Evolutionary conservation across 345 rosid genomes (phyloP).

Genomic region (Rhizophora mangle): DNA sequence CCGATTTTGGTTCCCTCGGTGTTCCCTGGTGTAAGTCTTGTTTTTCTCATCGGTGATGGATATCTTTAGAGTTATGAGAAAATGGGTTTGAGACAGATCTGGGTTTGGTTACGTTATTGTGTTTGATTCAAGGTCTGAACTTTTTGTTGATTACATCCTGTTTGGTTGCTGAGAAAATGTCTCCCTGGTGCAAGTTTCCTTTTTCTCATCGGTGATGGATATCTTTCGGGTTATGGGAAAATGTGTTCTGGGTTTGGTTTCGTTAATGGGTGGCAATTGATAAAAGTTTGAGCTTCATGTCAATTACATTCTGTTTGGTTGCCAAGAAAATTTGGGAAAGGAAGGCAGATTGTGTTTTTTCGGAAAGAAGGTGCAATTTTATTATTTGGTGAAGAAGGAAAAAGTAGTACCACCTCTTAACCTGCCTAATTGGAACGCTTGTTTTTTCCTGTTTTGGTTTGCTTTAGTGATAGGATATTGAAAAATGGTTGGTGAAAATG

Average conservation of each 20-base stretch:
- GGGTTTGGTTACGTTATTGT: background rate
- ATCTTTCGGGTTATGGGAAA: background rate
- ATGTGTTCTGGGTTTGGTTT: background rate
- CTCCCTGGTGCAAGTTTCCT: slow-evolving; percentile 81
- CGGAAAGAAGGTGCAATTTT: too few relatives aligned
- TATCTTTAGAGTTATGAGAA: background rate
- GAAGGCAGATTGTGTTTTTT: too few relatives aligned
- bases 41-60: background rate
- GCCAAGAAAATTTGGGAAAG: too few relatives aligned
- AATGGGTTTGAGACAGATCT: slow-evolving; percentile 13
- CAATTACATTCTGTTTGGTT: background rate
- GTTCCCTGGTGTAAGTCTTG: slow-evolving; percentile 95
- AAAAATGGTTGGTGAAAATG: too few relatives aligned
- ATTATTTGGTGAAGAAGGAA: too few relatives aligned
- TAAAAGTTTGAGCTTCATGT: slow-evolving; percentile 1
- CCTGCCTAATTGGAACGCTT: too few relatives aligned
- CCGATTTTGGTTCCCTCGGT: slow-evolving; percentile 89
- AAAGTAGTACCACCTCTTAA: too few relatives aligned
- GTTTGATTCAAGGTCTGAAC: background rate
- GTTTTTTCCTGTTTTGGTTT: too few relatives aligned
- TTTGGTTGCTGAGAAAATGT: too few relatives aligned
- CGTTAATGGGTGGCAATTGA: background rate
- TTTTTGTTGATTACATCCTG: background rate
- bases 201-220: background rate
- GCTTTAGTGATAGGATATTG: too few relatives aligned